phyloP scores from a whole-genome alignment of 225 moss, liverwort and hornwort genomes.

The Asterella californica region DNA sequence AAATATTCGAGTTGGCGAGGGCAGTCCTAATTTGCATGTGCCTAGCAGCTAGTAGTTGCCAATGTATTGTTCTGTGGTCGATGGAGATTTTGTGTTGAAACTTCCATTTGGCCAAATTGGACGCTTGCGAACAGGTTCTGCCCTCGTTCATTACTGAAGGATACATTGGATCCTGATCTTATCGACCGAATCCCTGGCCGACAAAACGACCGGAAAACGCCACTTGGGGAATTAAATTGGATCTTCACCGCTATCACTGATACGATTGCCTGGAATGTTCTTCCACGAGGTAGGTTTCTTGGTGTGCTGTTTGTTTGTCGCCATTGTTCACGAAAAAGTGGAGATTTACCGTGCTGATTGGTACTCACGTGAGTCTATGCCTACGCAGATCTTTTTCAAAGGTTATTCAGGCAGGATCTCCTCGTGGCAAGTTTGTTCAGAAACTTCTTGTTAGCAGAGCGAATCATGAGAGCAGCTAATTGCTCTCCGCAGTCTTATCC shows the following conservation, averaged over 20 bases:
- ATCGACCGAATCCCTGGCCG: slow-evolving; percentile 96
- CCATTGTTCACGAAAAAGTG: neutral
- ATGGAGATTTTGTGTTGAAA: neutral
- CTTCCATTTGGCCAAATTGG: neutral
- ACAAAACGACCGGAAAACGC: slow-evolving; percentile 95
- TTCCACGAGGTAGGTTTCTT: slow-evolving; percentile 70
- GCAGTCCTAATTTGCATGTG: too few species aligned
- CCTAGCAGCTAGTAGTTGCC: too few species aligned
- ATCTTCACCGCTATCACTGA: slow-evolving; percentile 97
- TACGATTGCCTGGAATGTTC: slow-evolving; percentile 99
- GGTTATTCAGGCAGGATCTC: slow-evolving; percentile 96
- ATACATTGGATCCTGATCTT: slow-evolving; percentile 67
- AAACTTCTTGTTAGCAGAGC: slow-evolving; percentile 92
- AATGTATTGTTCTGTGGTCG: too few species aligned
- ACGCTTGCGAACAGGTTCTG: slow-evolving; percentile 60
- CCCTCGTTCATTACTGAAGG: slow-evolving; percentile 70
- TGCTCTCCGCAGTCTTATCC: slow-evolving; percentile 92
- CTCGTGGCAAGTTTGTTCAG: slow-evolving; percentile 98
- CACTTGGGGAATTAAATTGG: slow-evolving; percentile 94
- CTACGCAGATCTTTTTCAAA: slow-evolving; percentile 88
- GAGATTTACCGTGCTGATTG: neutral
- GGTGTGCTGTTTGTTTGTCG: neutral
- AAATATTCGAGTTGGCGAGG: too few species aligned
- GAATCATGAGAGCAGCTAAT: slow-evolving; percentile 91
- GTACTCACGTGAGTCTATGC: neutral